Conservation (phyloP, 2,329 filamentous ascomycete species). For the Macrophomina pseudophaseolina region DNA sequence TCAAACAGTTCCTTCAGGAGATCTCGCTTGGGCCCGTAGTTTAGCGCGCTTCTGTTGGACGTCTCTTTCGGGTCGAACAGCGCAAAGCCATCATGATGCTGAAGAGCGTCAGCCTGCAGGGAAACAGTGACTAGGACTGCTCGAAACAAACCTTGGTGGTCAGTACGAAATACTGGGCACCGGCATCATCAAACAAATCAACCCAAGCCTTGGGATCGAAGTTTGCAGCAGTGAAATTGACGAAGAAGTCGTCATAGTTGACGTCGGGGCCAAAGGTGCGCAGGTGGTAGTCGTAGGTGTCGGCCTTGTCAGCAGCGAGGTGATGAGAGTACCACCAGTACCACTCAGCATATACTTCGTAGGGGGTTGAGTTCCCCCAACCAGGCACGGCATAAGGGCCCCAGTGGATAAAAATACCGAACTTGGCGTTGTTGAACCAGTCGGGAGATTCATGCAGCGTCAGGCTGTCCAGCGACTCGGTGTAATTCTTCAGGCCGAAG, state of each 20-base stretch:
- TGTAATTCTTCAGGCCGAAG: constrained; percentile 27
- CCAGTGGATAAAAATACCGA: constrained; percentile 67
- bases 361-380: constrained; percentile 55
- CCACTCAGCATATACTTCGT: constrained; percentile 51
- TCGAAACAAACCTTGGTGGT: constrained; percentile 40
- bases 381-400: constrained; percentile 61
- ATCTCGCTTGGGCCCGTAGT: constrained; percentile 48
- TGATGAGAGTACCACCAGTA: constrained; percentile 52
- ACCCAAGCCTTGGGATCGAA: constrained; percentile 61
- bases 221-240: constrained; percentile 56
- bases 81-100: constrained; percentile 41
- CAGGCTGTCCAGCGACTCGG: constrained; percentile 37
- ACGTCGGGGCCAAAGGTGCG: constrained; percentile 57
- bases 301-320: constrained; percentile 47
- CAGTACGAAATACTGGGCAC: constrained; percentile 55
- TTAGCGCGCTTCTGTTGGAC: constrained; percentile 49
- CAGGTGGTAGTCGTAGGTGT: constrained; percentile 57
- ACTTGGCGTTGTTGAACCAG: constrained; percentile 63
- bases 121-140: neutral
- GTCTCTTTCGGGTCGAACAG: constrained; percentile 51
- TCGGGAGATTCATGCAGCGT: constrained; percentile 53
- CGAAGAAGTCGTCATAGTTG: constrained; percentile 63
- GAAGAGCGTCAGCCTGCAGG: neutral
- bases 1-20: constrained; percentile 51
- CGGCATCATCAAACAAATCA: constrained; percentile 58